These are phyloP conservation scores for Tetraselmis striata DNA, from an alignment of 139 green algal species.

Conservation along the genomic window DNA sequence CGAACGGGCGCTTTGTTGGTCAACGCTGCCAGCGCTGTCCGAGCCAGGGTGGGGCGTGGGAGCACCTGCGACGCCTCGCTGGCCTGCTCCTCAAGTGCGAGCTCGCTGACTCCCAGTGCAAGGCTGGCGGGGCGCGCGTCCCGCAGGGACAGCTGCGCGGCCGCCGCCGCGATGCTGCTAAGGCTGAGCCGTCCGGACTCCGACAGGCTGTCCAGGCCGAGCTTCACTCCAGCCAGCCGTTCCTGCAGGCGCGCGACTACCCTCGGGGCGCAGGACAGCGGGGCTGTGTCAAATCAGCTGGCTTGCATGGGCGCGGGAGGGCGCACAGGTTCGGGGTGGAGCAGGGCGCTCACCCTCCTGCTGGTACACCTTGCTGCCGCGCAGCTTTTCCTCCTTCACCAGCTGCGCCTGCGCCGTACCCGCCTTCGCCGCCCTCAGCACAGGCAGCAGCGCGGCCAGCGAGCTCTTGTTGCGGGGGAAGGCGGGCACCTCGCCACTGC, in stretches of 20 bases:
- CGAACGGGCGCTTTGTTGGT: too few species aligned
- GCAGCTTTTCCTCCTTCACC: neutral
- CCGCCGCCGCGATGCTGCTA: neutral
- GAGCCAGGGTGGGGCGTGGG: too few species aligned
- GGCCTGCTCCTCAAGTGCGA: neutral
- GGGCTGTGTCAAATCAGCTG: too few species aligned
- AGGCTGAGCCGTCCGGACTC: neutral
- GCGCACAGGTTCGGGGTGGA: neutral
- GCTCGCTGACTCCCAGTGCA: neutral
- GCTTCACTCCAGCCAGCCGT: neutral
- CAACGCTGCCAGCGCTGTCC: too few species aligned
- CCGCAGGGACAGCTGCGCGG: neutral
- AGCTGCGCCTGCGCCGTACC: neutral
- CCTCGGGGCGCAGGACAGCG: neutral
- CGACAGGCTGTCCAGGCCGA: neutral
- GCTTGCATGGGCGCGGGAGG: too few species aligned
- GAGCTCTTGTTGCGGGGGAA: neutral
- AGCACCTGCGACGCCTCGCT: neutral
- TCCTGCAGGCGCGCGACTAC: neutral
- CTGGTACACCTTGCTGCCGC: neutral
- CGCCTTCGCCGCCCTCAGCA: neutral
- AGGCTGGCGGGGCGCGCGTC: neutral
- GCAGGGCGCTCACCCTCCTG: neutral
- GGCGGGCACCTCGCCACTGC: neutral
- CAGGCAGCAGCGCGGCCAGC: neutral